A percentile compares a stretch with the other conserved stretches of the same genome.
These are phyloP conservation scores for Phytophthora niederhauseri DNA, from an alignment of 352 stramenopile genomes.

Conservation along the genomic window DNA sequence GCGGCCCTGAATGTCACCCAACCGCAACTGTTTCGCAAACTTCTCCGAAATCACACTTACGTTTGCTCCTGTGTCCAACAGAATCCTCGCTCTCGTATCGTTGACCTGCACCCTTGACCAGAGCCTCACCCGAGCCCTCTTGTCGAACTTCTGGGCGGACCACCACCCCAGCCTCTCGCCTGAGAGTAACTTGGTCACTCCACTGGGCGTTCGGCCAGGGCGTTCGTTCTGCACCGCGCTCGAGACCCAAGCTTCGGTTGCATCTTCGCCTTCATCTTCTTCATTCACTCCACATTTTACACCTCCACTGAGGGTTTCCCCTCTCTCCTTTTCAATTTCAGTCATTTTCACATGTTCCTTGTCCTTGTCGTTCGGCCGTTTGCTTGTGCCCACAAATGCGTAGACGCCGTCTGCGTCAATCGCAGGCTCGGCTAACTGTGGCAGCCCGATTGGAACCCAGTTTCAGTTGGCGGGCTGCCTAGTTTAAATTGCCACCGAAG, in stretches of 20 bases:
- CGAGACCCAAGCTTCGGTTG: not conserved
- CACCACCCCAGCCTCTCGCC: slow-evolving; percentile 7
- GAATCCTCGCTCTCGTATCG: not conserved
- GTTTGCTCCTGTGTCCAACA: not conserved
- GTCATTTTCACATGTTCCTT: slow-evolving; percentile 4
- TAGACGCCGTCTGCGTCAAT: slow-evolving; percentile 2
- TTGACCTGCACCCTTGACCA: slow-evolving; percentile 4
- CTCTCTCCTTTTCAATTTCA: slow-evolving; percentile 12
- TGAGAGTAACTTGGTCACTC: not conserved
- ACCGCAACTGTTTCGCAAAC: no score
- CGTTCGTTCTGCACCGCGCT: not conserved
- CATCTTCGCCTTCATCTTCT: not conserved
- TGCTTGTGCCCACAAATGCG: not conserved
- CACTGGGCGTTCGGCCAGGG: not conserved
- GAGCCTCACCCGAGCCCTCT: not conserved
- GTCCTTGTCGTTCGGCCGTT: slow-evolving; percentile 4
- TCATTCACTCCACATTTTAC: not conserved
- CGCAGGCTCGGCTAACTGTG: not conserved
- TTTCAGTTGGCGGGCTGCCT: slow-evolving; percentile 13
- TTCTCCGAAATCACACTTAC: no score
- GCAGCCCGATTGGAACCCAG: not conserved
- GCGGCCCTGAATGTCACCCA: no score
- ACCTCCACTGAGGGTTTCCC: not conserved
- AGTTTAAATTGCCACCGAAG: slow-evolving; percentile 1
- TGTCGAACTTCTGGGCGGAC: not conserved